phyloP scores from a whole-genome alignment of 129 eudicot genomes.

The Flaveria sonorensis region DNA sequence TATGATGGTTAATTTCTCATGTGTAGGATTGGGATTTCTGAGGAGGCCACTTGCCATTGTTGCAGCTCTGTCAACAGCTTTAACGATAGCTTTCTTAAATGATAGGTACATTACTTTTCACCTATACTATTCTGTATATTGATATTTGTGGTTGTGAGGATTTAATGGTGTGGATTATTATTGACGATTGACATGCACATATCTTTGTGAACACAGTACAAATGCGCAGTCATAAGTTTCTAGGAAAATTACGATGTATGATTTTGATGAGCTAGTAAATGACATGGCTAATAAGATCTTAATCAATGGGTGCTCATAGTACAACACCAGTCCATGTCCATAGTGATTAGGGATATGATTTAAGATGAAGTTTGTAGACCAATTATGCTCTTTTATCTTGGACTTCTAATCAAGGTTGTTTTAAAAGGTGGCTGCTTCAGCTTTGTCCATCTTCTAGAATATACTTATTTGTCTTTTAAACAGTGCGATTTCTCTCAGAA shows the following conservation, averaged over 20 bases:
- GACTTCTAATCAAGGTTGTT: background rate
- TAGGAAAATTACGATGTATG: background rate
- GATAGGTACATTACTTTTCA: constrained; percentile 58
- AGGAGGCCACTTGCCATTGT: constrained; percentile 86
- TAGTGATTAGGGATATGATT: background rate
- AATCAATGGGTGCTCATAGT: background rate
- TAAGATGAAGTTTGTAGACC: constrained; percentile 8
- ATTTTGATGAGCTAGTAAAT: constrained; percentile 6
- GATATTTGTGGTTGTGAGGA: background rate
- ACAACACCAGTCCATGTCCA: constrained; percentile 9
- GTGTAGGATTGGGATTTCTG: constrained; percentile 78
- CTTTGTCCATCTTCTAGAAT: constrained; percentile 1
- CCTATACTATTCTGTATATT: background rate
- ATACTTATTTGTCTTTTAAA: background rate
- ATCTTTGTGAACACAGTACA: background rate
- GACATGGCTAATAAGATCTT: constrained; percentile 13
- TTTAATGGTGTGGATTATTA: background rate
- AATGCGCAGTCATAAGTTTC: too few species aligned
- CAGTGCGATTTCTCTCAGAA: background rate
- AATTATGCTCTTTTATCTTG: background rate
- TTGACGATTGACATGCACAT: background rate
- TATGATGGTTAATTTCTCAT: constrained; percentile 1
- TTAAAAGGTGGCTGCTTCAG: background rate
- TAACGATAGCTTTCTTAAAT: constrained; percentile 80
- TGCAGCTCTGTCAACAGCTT: constrained; percentile 77